Evolutionary conservation across 2,329 filamentous ascomycete species (phyloP).

Genomic region (Colletotrichum lentis): DNA sequence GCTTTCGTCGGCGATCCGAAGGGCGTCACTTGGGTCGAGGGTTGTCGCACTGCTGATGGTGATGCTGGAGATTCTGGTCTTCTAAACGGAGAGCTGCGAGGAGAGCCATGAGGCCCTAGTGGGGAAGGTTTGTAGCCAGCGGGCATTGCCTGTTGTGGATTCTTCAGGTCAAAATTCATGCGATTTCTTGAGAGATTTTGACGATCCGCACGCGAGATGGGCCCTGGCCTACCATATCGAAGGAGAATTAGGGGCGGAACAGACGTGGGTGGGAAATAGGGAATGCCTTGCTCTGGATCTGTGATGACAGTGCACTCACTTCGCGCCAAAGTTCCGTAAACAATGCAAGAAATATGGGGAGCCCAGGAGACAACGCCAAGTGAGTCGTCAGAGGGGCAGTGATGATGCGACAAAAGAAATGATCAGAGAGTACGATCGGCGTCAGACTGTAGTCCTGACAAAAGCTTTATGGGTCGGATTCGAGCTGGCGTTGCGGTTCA

Average conservation of each 20-base stretch:
- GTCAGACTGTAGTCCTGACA: background rate
- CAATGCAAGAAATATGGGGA: slow-evolving; percentile 35
- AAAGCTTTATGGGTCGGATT: background rate
- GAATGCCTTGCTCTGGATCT: slow-evolving; percentile 35
- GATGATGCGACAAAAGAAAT: slow-evolving; percentile 20
- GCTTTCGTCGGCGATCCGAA: slow-evolving; percentile 66
- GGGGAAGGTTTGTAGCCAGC: slow-evolving; percentile 74
- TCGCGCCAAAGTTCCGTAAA: slow-evolving; percentile 31
- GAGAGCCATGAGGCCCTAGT: slow-evolving; percentile 71
- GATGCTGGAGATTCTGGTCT: slow-evolving; percentile 70
- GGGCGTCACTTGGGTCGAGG: slow-evolving; percentile 58
- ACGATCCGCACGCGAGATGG: slow-evolving; percentile 25
- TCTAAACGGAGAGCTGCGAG: slow-evolving; percentile 72
- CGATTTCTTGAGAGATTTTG: slow-evolving; percentile 20
- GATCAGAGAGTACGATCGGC: background rate
- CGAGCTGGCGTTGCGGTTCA: slow-evolving; percentile 14
- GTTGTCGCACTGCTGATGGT: slow-evolving; percentile 70
- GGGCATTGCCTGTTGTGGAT: slow-evolving; percentile 59
- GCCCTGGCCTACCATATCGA: slow-evolving; percentile 34
- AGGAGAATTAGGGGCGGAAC: slow-evolving; percentile 11
- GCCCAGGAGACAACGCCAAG: slow-evolving; percentile 2
- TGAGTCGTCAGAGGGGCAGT: background rate
- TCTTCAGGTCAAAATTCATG: slow-evolving; percentile 36
- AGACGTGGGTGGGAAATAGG: slow-evolving; percentile 28
- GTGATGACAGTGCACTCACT: slow-evolving; percentile 29